phyloP scores from a whole-genome alignment of 139 green algal species.

The Marvania coccoides region DNA sequence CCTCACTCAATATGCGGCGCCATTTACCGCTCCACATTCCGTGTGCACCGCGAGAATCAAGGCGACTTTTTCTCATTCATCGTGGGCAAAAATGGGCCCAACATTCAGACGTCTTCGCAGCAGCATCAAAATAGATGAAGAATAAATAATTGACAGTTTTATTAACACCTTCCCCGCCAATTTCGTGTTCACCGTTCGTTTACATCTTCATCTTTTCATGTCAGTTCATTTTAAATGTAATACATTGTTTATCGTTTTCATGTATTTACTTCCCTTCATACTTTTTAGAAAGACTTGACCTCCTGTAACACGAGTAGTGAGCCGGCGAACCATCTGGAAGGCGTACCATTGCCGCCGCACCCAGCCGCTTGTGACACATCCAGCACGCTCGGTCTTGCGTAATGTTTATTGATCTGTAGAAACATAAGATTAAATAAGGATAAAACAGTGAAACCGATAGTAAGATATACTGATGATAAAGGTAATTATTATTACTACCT shows the following conservation, averaged over 20 bases:
- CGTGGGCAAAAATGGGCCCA: not conserved
- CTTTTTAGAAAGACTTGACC: too few relatives aligned
- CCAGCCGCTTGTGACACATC: slow-evolving; percentile 80
- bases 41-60: not conserved
- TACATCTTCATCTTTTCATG: not conserved
- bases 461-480: not conserved
- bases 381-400: slow-evolving; percentile 64
- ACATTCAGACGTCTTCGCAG: not conserved
- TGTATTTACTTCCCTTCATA: slow-evolving; percentile 14
- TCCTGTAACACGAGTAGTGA: slow-evolving; percentile 68
- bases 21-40: not conserved
- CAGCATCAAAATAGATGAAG: not conserved
- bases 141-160: too few relatives aligned
- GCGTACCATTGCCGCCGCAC: slow-evolving; percentile 60
- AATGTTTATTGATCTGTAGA: slow-evolving; percentile 11
- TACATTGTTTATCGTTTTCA: not conserved
- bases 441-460: not conserved
- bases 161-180: too few relatives aligned
- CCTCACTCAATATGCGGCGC: not conserved
- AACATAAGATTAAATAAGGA: not conserved
- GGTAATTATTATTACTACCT: not conserved
- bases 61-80: not conserved
- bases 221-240: not conserved
- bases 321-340: slow-evolving; percentile 57
- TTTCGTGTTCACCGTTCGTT: not conserved